These are phyloP conservation scores for Piromyces finnis DNA, from an alignment of 192 early-diverging fungal species.

Conservation along the genomic window DNA sequence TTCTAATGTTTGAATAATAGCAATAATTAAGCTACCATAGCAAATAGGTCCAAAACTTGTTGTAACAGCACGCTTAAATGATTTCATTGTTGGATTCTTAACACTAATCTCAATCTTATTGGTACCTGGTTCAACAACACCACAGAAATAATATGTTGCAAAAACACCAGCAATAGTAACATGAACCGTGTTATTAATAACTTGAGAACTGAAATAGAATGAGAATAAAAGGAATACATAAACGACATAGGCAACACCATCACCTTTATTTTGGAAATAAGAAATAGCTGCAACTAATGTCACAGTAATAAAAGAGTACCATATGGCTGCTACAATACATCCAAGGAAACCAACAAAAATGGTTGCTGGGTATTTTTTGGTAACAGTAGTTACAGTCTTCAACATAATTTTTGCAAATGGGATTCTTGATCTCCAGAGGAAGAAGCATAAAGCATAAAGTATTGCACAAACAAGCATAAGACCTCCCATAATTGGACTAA, in stretches of 20 bases:
- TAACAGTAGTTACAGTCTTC: conserved; percentile 63
- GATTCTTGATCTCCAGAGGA: conserved; percentile 14
- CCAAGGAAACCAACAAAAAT: conserved; percentile 58
- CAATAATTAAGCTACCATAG: conserved; percentile 49
- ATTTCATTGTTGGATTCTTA: conserved; percentile 32
- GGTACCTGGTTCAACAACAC: conserved; percentile 17
- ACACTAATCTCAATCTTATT: conserved; percentile 7
- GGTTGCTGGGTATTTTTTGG: conserved; percentile 57
- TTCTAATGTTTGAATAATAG: neutral
- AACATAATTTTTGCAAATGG: neutral
- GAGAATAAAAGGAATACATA: conserved; percentile 38
- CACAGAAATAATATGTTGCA: conserved; percentile 61
- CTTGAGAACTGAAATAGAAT: conserved; percentile 51
- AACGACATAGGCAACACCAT: conserved; percentile 8
- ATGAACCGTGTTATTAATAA: conserved; percentile 51
- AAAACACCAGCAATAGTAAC: conserved; percentile 66
- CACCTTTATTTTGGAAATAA: neutral
- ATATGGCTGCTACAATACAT: conserved; percentile 47
- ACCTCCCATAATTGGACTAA: conserved; percentile 3
- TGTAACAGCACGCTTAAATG: conserved; percentile 54
- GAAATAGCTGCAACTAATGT: conserved; percentile 12
- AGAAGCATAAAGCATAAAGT: conserved; percentile 14
- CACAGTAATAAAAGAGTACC: conserved; percentile 49
- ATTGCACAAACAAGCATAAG: conserved; percentile 18
- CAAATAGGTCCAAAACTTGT: conserved; percentile 68